A percentile compares a stretch with the other conserved stretches of the same genome.
phyloP scores from a whole-genome alignment of 495 filamentous ascomycete species.

The Podospora appendiculata region DNA sequence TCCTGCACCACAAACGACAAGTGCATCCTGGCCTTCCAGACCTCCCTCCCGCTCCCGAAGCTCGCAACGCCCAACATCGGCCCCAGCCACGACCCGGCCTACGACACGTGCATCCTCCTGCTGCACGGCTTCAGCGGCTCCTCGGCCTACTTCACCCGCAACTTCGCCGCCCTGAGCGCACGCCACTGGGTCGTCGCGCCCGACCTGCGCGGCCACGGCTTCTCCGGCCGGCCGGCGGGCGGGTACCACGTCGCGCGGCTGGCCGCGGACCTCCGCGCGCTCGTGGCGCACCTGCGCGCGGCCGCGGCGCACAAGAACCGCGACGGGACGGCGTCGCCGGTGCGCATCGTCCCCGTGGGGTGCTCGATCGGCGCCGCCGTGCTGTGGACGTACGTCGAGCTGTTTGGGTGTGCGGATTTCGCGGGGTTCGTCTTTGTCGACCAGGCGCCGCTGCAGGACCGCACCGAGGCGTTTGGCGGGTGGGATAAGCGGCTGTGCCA shows the following conservation, averaged over 20 bases:
- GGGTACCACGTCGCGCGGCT: constrained; percentile 40
- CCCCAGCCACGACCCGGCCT: background rate
- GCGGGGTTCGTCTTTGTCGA: constrained; percentile 35
- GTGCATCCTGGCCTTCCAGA: constrained; percentile 22
- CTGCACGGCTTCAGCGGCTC: constrained; percentile 42
- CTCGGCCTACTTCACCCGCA: constrained; percentile 33
- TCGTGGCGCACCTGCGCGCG: constrained; percentile 21
- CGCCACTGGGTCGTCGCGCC: constrained; percentile 30
- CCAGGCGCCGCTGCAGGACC: constrained; percentile 40
- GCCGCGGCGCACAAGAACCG: constrained; percentile 1
- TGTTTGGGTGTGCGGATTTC: constrained; percentile 28
- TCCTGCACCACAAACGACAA: constrained; percentile 23
- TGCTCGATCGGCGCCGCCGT: constrained; percentile 40
- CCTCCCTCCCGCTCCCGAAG: constrained; percentile 14
- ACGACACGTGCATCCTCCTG: constrained; percentile 20
- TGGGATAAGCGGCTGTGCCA: constrained; percentile 23
- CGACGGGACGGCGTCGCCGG: background rate
- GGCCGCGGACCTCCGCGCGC: constrained; percentile 30
- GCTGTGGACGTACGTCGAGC: constrained; percentile 35
- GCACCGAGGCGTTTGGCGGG: constrained; percentile 9
- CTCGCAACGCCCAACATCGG: background rate
- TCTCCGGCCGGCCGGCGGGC: constrained; percentile 20
- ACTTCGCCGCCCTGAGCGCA: constrained; percentile 17
- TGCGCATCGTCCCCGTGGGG: constrained; percentile 26
- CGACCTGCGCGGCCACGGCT: constrained; percentile 39